These are phyloP conservation scores for Annulohypoxylon bovei DNA, from an alignment of 495 filamentous ascomycete species.

Conservation along the genomic window DNA sequence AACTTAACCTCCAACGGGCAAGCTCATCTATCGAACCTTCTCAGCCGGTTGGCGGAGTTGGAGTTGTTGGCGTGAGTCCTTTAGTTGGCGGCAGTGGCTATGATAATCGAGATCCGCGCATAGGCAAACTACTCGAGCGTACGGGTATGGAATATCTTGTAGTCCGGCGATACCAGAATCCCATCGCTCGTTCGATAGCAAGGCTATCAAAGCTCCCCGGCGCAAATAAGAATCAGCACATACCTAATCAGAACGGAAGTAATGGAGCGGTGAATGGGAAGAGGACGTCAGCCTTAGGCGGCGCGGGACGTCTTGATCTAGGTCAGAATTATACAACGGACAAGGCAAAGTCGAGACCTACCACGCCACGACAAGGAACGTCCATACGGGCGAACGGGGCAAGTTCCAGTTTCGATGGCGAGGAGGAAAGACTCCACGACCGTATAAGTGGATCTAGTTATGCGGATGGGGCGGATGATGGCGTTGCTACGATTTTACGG, in stretches of 20 bases:
- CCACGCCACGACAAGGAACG: slow-evolving; percentile 43
- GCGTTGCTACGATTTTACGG: slow-evolving; percentile 56
- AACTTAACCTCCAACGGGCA: slow-evolving; percentile 74
- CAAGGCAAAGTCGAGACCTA: slow-evolving; percentile 40
- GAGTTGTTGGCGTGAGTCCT: slow-evolving; percentile 49
- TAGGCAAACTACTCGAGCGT: slow-evolving; percentile 67
- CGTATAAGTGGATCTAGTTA: slow-evolving; percentile 55
- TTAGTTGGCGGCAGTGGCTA: slow-evolving; percentile 53
- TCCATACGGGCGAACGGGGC: slow-evolving; percentile 46
- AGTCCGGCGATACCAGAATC: slow-evolving; percentile 73
- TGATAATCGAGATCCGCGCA: slow-evolving; percentile 61
- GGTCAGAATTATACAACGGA: slow-evolving; percentile 53
- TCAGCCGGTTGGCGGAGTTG: slow-evolving; percentile 52
- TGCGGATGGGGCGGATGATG: slow-evolving; percentile 55
- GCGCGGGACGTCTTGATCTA: slow-evolving; percentile 47
- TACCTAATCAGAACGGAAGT: slow-evolving; percentile 49
- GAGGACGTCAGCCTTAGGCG: slow-evolving; percentile 36
- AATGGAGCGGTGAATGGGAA: slow-evolving; percentile 40
- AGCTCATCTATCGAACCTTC: slow-evolving; percentile 70
- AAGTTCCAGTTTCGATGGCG: slow-evolving; percentile 53
- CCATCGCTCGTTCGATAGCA: slow-evolving; percentile 65
- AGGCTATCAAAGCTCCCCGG: slow-evolving; percentile 63
- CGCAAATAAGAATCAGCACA: slow-evolving; percentile 56
- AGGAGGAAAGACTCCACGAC: slow-evolving; percentile 49
- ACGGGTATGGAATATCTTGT: slow-evolving; percentile 73